Evolutionary conservation across 139 green algal species (phyloP).

Genomic region (Ettlia oleoabundans): DNA sequence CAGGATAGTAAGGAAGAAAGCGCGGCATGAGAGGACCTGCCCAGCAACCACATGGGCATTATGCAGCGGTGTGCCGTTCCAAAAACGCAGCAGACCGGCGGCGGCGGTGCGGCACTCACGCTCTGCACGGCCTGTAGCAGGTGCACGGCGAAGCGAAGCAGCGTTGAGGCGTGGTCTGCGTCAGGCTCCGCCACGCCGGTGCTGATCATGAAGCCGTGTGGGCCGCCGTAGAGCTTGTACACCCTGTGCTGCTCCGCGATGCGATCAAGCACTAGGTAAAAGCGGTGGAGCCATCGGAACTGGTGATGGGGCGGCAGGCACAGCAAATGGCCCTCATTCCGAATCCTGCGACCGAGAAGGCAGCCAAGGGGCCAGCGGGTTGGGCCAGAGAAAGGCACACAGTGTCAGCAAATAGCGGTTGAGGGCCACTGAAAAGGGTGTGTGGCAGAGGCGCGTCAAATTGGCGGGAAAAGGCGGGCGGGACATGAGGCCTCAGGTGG

Average conservation of each 20-base stretch:
- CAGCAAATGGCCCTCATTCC: constrained; percentile 12
- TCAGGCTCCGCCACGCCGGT: constrained; percentile 13
- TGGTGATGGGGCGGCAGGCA: not conserved
- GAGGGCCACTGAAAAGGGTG: not conserved
- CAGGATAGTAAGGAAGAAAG: not conserved
- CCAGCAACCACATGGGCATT: not conserved
- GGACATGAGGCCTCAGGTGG: not conserved
- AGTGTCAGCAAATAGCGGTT: too few species aligned
- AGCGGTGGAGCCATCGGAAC: constrained; percentile 37
- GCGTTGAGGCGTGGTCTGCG: constrained; percentile 15
- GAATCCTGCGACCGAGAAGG: not conserved
- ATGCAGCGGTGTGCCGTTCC: too few species aligned
- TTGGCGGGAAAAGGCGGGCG: not conserved
- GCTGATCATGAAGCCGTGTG: constrained; percentile 23
- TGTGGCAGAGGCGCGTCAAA: not conserved
- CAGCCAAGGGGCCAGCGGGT: too few species aligned
- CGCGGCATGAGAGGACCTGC: not conserved
- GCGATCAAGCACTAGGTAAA: constrained; percentile 31
- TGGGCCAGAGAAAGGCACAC: too few species aligned
- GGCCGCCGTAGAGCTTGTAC: constrained; percentile 36
- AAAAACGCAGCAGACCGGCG: too few species aligned
- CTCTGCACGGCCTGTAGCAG: constrained; percentile 1
- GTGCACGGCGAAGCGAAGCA: constrained; percentile 29
- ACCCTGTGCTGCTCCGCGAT: constrained; percentile 27
- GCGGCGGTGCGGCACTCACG: not conserved